Conservation (phyloP, 2,329 filamentous ascomycete species). For the Aspergillus aculeatus region DNA sequence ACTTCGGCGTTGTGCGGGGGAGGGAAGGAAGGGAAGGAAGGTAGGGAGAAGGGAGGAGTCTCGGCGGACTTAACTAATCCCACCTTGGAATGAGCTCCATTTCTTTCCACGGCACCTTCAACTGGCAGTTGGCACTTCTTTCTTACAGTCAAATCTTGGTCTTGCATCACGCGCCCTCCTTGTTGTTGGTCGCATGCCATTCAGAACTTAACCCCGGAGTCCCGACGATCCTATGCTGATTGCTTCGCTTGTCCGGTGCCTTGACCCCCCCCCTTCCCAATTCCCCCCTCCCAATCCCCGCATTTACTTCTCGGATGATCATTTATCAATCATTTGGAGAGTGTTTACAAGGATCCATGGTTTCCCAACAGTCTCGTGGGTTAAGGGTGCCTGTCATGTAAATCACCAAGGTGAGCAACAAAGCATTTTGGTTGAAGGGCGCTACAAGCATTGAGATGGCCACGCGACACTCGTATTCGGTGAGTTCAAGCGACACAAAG, state of each 20-base stretch:
- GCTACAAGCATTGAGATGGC: conserved; percentile 1
- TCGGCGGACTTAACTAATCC: background rate
- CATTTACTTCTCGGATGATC: background rate
- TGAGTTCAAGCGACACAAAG: background rate
- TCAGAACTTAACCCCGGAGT: background rate
- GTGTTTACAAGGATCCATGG: background rate
- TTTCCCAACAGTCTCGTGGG: background rate
- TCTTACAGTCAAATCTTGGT: background rate
- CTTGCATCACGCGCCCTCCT: conserved; percentile 10
- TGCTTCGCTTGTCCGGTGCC: background rate
- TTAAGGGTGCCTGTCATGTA: background rate
- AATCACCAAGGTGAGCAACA: background rate
- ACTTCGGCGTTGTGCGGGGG: conserved; percentile 1
- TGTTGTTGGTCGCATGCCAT: background rate
- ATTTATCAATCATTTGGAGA: background rate
- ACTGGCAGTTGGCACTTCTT: background rate
- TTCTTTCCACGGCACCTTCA: background rate
- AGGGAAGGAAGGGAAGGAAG: background rate
- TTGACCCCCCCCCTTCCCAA: background rate
- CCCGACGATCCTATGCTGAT: background rate
- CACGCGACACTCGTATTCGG: conserved; percentile 1
- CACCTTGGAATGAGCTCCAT: background rate
- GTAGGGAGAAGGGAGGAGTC: conserved; percentile 2
- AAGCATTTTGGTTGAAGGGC: background rate
- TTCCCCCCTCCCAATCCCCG: background rate